These are phyloP conservation scores for Solanum medicagineum DNA, from an alignment of 257 asterid genomes.

Conservation along the genomic window DNA sequence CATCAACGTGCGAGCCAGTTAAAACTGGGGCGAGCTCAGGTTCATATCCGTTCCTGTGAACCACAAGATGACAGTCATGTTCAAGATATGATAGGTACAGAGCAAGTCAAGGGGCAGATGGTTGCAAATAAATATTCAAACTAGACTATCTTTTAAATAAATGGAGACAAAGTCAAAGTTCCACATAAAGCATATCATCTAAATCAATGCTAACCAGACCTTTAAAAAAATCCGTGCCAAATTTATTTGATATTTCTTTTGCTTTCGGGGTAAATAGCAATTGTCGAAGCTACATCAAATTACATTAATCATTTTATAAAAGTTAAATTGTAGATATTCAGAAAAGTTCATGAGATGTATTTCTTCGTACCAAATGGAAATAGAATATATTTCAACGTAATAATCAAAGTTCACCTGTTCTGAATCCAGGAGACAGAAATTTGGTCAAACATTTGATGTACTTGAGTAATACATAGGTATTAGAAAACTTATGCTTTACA, in stretches of 20 bases:
- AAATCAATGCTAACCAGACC: background rate
- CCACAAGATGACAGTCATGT: background rate
- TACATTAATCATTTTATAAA: background rate
- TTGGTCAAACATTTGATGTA: background rate
- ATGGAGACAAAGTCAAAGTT: background rate
- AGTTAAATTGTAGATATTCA: background rate
- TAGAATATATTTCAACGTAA: background rate
- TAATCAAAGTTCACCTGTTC: background rate
- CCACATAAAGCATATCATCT: background rate
- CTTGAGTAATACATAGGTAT: background rate
- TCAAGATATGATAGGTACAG: background rate
- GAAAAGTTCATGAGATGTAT: background rate
- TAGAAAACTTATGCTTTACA: background rate
- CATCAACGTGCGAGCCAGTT: slow-evolving; percentile 90
- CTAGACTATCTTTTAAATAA: background rate
- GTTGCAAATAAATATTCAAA: background rate
- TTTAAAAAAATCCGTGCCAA: background rate
- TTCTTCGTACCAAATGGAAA: background rate
- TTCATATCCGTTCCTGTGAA: slow-evolving; percentile 58
- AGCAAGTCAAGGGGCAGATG: background rate
- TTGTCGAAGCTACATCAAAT: background rate
- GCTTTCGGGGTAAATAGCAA: background rate
- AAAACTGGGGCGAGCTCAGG: slow-evolving; percentile 68
- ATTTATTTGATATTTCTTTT: background rate
- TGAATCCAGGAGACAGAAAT: background rate